phyloP scores from a whole-genome alignment of 345 rosid genomes.

The Brassica nigra region DNA sequence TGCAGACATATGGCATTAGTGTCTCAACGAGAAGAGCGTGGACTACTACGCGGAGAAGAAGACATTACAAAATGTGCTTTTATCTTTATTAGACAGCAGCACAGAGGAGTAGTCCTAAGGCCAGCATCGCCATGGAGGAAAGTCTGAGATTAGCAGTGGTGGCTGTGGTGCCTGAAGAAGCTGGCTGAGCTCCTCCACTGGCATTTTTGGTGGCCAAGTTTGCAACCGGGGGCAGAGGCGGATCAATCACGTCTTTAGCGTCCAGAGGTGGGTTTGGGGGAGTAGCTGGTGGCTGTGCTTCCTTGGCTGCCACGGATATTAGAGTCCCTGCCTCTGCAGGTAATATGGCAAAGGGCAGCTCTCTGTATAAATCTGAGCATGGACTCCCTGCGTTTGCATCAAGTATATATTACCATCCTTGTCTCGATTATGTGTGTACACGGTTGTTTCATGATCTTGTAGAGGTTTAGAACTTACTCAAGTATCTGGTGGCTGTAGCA shows the following conservation, averaged over 20 bases:
- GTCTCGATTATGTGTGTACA: neutral
- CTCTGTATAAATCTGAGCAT: conserved; percentile 50
- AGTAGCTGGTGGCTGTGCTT: conserved; percentile 39
- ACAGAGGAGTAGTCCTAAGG: conserved; percentile 37
- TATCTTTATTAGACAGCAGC: conserved; percentile 7
- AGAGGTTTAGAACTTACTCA: conserved; percentile 51
- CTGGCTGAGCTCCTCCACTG: conserved; percentile 17
- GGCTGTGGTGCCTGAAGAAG: conserved; percentile 36
- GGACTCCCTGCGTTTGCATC: conserved; percentile 57
- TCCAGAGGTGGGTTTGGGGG: conserved; percentile 57
- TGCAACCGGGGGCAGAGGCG: conserved; percentile 75
- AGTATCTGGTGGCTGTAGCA: conserved; percentile 69
- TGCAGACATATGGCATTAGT: conserved; percentile 6
- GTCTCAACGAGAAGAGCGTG: neutral
- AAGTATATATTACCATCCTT: conserved; percentile 25
- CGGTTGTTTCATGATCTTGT: conserved; percentile 8
- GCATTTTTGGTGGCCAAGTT: conserved; percentile 8
- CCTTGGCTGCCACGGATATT: conserved; percentile 20
- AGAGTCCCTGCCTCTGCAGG: conserved; percentile 58
- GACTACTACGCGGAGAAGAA: neutral
- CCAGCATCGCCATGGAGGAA: conserved; percentile 42
- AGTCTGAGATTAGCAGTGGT: conserved; percentile 42
- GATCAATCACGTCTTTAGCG: conserved; percentile 60
- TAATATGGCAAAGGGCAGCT: conserved; percentile 41
- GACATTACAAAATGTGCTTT: conserved; percentile 6